These are phyloP conservation scores for Entophlyctis helioformis DNA, from an alignment of 192 early-diverging fungal species.

Conservation along the genomic window DNA sequence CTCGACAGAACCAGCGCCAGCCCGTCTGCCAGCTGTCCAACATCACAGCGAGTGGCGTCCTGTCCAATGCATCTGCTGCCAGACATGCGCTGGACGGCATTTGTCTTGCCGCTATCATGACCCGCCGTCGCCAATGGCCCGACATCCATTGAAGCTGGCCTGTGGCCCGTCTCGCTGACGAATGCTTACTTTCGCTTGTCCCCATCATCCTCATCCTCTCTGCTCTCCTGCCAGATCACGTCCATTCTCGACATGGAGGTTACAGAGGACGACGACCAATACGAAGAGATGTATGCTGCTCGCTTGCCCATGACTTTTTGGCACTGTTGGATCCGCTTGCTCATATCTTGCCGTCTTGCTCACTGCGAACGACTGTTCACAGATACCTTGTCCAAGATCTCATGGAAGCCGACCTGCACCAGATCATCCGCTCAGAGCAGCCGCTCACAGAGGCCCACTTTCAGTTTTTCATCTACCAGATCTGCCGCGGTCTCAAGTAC, in stretches of 20 bases:
- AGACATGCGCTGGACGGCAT: too few species aligned
- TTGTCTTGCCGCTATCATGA: too few species aligned
- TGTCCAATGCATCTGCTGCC: too few species aligned
- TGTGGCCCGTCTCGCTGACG: too few species aligned
- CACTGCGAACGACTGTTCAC: neutral
- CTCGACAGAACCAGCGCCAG: too few species aligned
- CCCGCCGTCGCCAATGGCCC: too few species aligned
- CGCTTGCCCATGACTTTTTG: slow-evolving; percentile 12
- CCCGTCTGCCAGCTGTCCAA: too few species aligned
- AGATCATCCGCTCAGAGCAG: slow-evolving; percentile 75
- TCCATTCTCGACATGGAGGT: slow-evolving; percentile 58
- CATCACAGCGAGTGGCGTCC: too few species aligned
- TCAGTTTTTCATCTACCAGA: slow-evolving; percentile 88
- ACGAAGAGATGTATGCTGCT: slow-evolving; percentile 27
- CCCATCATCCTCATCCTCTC: too few species aligned
- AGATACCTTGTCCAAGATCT: slow-evolving; percentile 57
- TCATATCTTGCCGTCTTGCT: neutral
- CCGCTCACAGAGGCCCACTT: slow-evolving; percentile 74
- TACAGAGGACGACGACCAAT: slow-evolving; percentile 37
- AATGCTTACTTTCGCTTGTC: slow-evolving; percentile 3
- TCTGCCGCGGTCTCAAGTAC: slow-evolving; percentile 79
- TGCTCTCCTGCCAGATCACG: slow-evolving; percentile 47
- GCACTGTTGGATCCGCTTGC: neutral
- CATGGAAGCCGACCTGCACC: slow-evolving; percentile 84
- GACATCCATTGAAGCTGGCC: too few species aligned